phyloP scores from a whole-genome alignment of 345 rosid species.

The Aquilaria sinensis region DNA sequence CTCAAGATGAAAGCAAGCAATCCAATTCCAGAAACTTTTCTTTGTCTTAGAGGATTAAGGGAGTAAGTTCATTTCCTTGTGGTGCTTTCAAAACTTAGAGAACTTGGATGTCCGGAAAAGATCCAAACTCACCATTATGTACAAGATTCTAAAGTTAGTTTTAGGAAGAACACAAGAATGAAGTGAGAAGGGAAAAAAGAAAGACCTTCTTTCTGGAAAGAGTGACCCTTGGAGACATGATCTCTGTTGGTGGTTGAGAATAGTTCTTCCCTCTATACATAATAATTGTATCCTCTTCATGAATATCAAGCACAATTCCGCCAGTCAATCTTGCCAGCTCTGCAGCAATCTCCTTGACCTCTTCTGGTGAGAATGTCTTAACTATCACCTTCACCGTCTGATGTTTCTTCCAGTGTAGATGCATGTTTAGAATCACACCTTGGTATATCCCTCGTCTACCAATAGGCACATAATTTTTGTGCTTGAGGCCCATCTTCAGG shows the following conservation, averaged over 20 bases:
- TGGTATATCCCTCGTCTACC: constrained; percentile 93
- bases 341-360: constrained; percentile 81
- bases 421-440: constrained; percentile 97
- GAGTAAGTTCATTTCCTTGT: too few species aligned
- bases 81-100: too few species aligned
- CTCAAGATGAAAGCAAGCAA: too few species aligned
- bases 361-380: constrained; percentile 80
- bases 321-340: constrained; percentile 80
- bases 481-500: constrained; percentile 84
- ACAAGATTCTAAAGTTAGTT: background rate
- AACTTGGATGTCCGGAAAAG: too few species aligned
- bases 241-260: constrained; percentile 90
- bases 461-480: constrained; percentile 93
- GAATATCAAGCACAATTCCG: constrained; percentile 85
- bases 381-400: constrained; percentile 81
- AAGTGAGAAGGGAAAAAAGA: constrained; percentile 1
- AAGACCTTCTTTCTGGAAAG: constrained; percentile 77
- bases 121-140: too few species aligned
- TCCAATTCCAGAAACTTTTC: too few species aligned
- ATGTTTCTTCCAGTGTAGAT: constrained; percentile 98
- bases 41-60: too few species aligned
- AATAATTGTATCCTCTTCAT: constrained; percentile 71
- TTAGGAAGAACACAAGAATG: background rate
- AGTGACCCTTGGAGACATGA: constrained; percentile 88
- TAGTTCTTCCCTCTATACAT: constrained; percentile 98